These are phyloP conservation scores for Tuber microsphaerosporum DNA, from an alignment of 495 filamentous ascomycete genomes.

Conservation along the genomic window DNA sequence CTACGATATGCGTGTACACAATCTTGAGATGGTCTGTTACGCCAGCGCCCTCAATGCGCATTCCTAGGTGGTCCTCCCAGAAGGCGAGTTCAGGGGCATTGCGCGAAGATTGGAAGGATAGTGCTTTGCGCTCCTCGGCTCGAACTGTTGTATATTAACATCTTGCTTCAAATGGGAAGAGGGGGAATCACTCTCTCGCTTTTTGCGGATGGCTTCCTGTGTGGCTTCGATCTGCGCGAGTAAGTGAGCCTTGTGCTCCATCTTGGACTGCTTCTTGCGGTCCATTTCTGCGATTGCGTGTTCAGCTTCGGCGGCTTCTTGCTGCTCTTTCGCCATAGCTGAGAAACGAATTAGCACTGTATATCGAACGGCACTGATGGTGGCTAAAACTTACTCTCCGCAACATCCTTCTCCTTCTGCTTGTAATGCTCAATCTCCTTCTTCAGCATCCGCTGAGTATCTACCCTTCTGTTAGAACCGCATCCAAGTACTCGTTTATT, in stretches of 20 bases:
- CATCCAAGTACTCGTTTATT: conserved; percentile 9
- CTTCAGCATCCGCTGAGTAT: conserved; percentile 82
- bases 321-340: conserved; percentile 61
- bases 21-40: conserved; percentile 80
- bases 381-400: conserved; percentile 22
- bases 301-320: conserved; percentile 84
- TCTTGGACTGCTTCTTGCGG: conserved; percentile 65
- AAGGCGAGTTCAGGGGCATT: conserved; percentile 91
- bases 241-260: conserved; percentile 63
- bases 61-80: conserved; percentile 82
- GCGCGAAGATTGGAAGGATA: conserved; percentile 59
- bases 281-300: conserved; percentile 66
- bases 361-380: background rate
- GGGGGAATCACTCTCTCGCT: conserved; percentile 47
- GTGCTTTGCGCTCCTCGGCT: conserved; percentile 28
- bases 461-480: conserved; percentile 45
- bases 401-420: conserved; percentile 32
- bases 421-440: conserved; percentile 65
- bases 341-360: conserved; percentile 35
- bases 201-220: conserved; percentile 60
- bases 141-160: conserved; percentile 23
- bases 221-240: conserved; percentile 70
- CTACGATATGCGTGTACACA: conserved; percentile 78
- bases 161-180: background rate
- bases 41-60: conserved; percentile 85